Percentiles rank a stretch among this genome's conserved stretches.
These are phyloP conservation scores for Fusarium papillatum DNA, from an alignment of 2,329 filamentous ascomycete genomes.

Conservation along the genomic window DNA sequence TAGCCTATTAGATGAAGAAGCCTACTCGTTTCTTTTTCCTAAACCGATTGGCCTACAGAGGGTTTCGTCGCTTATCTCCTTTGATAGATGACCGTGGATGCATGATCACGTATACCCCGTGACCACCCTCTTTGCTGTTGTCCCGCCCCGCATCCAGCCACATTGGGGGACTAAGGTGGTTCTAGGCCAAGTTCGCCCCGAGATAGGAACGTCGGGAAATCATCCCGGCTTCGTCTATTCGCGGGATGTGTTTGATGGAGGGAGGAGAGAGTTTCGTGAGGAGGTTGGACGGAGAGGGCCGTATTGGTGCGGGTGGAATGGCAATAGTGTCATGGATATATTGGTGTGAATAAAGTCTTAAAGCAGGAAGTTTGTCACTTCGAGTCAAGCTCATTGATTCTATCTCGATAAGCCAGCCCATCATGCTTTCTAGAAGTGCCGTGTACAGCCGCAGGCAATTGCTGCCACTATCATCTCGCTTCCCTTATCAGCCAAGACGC, in stretches of 20 bases:
- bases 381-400: background rate
- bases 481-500: background rate
- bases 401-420: background rate
- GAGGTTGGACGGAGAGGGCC: background rate
- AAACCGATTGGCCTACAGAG: slow-evolving; percentile 5
- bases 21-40: background rate
- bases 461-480: background rate
- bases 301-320: background rate
- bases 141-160: slow-evolving; percentile 12
- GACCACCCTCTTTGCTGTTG: slow-evolving; percentile 10
- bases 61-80: background rate
- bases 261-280: background rate
- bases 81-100: slow-evolving; percentile 19
- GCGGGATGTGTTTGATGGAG: background rate
- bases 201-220: slow-evolving; percentile 19
- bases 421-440: slow-evolving; percentile 16
- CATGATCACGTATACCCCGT: slow-evolving; percentile 20
- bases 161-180: slow-evolving; percentile 1
- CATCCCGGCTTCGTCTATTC: slow-evolving; percentile 8
- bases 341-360: background rate
- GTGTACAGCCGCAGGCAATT: background rate
- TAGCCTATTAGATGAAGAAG: slow-evolving; percentile 16
- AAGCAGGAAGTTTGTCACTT: background rate
- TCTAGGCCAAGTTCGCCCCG: slow-evolving; percentile 2
- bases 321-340: slow-evolving; percentile 4